Conservation (phyloP, 306 rosid species). For the Quillaja saponaria region DNA sequence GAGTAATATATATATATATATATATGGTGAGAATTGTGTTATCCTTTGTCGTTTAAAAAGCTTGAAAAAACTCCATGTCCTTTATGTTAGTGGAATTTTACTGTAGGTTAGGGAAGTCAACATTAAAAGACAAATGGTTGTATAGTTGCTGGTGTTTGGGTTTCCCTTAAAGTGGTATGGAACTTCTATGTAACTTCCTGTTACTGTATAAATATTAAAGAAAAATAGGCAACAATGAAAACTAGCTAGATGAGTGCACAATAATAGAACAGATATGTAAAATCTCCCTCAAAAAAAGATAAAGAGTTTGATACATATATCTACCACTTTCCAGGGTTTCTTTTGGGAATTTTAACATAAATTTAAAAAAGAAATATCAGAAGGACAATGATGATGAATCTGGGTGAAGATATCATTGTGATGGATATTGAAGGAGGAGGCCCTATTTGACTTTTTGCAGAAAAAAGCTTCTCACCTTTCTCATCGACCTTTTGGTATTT, state of each 20-base stretch:
- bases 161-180: constrained; percentile 34
- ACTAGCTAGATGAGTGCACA: constrained; percentile 68
- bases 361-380: constrained; percentile 43
- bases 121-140: constrained; percentile 62
- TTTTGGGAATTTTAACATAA: constrained; percentile 32
- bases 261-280: constrained; percentile 42
- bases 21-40: constrained; percentile 29
- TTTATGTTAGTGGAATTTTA: constrained; percentile 64
- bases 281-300: not conserved
- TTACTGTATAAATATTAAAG: constrained; percentile 31
- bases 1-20: constrained; percentile 15
- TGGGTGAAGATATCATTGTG: constrained; percentile 85
- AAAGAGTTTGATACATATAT: constrained; percentile 12
- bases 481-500: constrained; percentile 46
- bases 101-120: constrained; percentile 68
- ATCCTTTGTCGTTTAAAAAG: constrained; percentile 48
- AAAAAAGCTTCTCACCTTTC: constrained; percentile 78
- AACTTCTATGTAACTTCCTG: constrained; percentile 45
- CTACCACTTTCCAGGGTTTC: constrained; percentile 50
- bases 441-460: constrained; percentile 67
- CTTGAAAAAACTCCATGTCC: constrained; percentile 46
- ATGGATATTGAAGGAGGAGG: constrained; percentile 32
- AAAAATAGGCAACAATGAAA: constrained; percentile 41
- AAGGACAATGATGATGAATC: constrained; percentile 84
- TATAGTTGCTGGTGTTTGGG: constrained; percentile 5